phyloP scores from a whole-genome alignment of 2,329 filamentous ascomycete genomes.

The Ilyonectria mors-panacis region DNA sequence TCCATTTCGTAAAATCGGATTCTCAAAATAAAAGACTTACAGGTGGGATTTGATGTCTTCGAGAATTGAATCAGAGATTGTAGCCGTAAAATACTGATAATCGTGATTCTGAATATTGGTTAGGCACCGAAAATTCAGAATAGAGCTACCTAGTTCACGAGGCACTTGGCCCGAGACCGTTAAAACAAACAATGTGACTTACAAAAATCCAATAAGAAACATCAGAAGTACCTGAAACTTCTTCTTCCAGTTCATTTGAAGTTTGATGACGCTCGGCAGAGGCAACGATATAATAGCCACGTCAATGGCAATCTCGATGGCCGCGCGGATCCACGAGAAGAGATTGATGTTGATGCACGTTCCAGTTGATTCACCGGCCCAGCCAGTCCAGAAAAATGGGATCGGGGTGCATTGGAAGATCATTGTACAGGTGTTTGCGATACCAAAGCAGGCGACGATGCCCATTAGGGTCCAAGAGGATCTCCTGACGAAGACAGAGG shows the following conservation, averaged over 20 bases:
- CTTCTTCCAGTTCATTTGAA: conserved; percentile 30
- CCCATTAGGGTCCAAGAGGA: conserved; percentile 18
- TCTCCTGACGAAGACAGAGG: conserved; percentile 8
- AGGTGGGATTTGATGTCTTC: conserved; percentile 8
- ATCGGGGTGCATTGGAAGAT: conserved; percentile 28
- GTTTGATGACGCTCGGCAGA: conserved; percentile 19
- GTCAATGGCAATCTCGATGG: conserved; percentile 28
- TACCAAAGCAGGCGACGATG: conserved; percentile 23
- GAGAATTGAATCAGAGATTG: conserved; percentile 10
- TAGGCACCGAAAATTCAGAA: neutral
- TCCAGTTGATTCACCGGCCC: conserved; percentile 20
- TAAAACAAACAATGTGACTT: neutral
- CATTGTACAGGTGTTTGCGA: conserved; percentile 28
- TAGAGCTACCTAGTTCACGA: too few relatives aligned
- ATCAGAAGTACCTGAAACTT: conserved; percentile 24
- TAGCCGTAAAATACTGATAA: conserved; percentile 9
- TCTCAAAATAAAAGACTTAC: neutral
- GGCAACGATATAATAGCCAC: conserved; percentile 22
- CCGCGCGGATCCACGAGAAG: conserved; percentile 30
- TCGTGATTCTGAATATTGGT: conserved; percentile 7
- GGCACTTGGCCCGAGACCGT: neutral
- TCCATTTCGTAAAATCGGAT: neutral
- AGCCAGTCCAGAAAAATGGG: conserved; percentile 23
- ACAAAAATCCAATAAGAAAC: conserved; percentile 24
- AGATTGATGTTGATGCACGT: conserved; percentile 30